phyloP scores from a whole-genome alignment of 129 eudicot species.

The Flaveria linearis region DNA sequence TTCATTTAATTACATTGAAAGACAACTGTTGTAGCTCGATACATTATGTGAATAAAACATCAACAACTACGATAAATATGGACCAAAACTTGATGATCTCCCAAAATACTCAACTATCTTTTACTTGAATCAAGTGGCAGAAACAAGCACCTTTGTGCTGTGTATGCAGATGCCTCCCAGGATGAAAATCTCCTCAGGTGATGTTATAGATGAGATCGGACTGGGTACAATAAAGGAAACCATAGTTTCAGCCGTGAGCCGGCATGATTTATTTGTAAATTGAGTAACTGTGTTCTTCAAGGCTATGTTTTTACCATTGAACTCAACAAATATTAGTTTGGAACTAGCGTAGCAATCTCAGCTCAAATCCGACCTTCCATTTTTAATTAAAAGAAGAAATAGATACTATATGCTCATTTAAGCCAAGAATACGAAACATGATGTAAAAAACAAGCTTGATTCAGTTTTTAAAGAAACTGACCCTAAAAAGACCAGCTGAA shows the following conservation, averaged over 20 bases:
- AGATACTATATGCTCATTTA: background rate
- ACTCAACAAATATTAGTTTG: background rate
- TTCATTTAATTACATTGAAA: background rate
- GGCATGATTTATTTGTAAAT: background rate
- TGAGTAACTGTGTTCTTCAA: background rate
- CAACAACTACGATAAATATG: conserved; percentile 5
- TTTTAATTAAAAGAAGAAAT: background rate
- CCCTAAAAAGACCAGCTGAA: conserved; percentile 8
- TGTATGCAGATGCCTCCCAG: conserved; percentile 8
- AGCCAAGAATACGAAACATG: background rate
- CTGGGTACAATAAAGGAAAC: background rate
- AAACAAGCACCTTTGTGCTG: conserved; percentile 2
- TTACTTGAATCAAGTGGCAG: background rate
- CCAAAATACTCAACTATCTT: conserved; percentile 11
- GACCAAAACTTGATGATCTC: background rate
- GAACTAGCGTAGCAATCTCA: too few species aligned
- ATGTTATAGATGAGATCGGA: background rate
- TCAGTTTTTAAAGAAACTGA: background rate
- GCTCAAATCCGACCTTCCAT: background rate
- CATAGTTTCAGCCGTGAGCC: background rate
- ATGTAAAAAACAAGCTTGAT: conserved; percentile 5
- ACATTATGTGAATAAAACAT: background rate
- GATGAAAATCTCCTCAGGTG: background rate
- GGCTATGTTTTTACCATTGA: conserved; percentile 1
- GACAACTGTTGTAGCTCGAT: background rate